These are phyloP conservation scores for Calocybe gambosa DNA, from an alignment of 1,284 basidiomycete genomes.

Conservation along the genomic window DNA sequence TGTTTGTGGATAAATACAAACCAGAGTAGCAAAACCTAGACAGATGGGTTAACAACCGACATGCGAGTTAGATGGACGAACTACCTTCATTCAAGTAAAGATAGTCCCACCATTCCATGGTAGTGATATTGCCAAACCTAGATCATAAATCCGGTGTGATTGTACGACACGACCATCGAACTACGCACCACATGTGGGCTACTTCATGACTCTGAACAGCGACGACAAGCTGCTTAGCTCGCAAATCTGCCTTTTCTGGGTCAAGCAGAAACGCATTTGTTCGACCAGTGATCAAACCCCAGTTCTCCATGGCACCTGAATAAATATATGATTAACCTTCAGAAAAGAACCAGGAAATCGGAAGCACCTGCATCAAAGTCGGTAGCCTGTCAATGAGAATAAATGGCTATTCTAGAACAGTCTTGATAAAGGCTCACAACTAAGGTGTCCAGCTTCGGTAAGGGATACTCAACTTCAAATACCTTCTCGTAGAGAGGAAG, in stretches of 20 bases:
- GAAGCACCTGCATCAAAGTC: slow-evolving; percentile 78
- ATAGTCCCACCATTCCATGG: slow-evolving; percentile 94
- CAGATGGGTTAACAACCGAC: slow-evolving; percentile 19
- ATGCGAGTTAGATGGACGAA: slow-evolving; percentile 3
- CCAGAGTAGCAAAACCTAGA: slow-evolving; percentile 80
- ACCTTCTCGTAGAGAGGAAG: slow-evolving; percentile 92
- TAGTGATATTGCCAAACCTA: slow-evolving; percentile 88
- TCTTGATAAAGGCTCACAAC: slow-evolving; percentile 40
- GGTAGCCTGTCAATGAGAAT: slow-evolving; percentile 41
- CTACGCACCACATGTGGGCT: slow-evolving; percentile 73
- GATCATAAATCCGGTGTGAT: slow-evolving; percentile 4
- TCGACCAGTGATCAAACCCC: slow-evolving; percentile 90
- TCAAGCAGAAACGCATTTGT: slow-evolving; percentile 83
- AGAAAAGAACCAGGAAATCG: not conserved
- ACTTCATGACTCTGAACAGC: slow-evolving; percentile 80
- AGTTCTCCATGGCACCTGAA: slow-evolving; percentile 89
- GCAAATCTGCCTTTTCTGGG: slow-evolving; percentile 67
- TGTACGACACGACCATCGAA: not conserved
- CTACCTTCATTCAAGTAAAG: slow-evolving; percentile 79
- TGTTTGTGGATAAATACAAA: slow-evolving; percentile 25
- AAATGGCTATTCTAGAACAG: not conserved
- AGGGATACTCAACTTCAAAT: slow-evolving; percentile 86
- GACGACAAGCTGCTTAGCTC: slow-evolving; percentile 78
- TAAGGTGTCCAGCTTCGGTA: slow-evolving; percentile 91
- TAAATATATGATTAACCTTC: slow-evolving; percentile 1